phyloP scores from a whole-genome alignment of 768 basidiomycete genomes.

The Suillus variegatus region DNA sequence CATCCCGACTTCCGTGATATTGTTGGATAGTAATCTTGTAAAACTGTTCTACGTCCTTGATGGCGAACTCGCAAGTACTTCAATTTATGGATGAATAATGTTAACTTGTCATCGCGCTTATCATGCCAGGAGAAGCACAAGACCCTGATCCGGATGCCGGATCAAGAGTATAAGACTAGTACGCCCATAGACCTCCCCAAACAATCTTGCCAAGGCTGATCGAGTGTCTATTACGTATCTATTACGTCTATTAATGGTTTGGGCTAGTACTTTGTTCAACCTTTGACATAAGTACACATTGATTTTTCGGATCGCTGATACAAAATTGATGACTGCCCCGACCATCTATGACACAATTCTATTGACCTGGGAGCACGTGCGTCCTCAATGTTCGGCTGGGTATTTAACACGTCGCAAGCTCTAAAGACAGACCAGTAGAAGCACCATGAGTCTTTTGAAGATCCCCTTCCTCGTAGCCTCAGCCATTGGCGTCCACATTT shows the following conservation, averaged over 20 bases:
- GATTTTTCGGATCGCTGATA: not conserved
- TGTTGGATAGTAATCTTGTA: no score
- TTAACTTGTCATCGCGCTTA: no score
- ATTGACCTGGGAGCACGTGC: not conserved
- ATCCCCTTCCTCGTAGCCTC: slow-evolving; percentile 25
- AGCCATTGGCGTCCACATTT: slow-evolving; percentile 26
- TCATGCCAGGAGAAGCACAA: no score
- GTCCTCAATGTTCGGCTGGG: not conserved
- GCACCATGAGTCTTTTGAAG: slow-evolving; percentile 20
- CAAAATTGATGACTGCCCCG: not conserved
- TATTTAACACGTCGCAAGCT: not conserved
- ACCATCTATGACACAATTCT: not conserved
- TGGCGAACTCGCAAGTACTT: no score
- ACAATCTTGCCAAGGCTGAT: not conserved
- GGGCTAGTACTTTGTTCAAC: not conserved
- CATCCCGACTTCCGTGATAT: no score
- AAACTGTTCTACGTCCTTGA: no score
- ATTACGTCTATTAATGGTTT: not conserved
- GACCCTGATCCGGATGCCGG: no score
- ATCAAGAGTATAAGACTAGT: no score
- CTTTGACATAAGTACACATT: not conserved
- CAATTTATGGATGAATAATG: no score
- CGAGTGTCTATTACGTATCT: not conserved
- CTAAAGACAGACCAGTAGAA: not conserved
- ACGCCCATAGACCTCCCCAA: no score